Conservation (phyloP, 2,329 filamentous ascomycete species). For the Ophiocordyceps camponoti-saundersi region DNA sequence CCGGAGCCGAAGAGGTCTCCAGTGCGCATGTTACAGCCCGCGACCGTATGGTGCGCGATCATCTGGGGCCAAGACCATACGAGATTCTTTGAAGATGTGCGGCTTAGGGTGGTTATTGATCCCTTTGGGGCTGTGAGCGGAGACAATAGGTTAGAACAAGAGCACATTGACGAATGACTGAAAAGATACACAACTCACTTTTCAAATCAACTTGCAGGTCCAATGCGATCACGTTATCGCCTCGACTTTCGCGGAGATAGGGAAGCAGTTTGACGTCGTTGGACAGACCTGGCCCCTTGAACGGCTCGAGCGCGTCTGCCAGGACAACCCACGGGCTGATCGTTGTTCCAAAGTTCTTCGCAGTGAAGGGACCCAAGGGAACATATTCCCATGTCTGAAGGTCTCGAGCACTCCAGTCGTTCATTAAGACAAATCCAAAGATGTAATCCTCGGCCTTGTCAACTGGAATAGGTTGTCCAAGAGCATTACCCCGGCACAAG, state of each 20-base stretch:
- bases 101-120: constrained; percentile 12
- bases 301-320: constrained; percentile 33
- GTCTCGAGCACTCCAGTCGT: constrained; percentile 48
- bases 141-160: background rate
- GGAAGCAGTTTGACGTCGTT: constrained; percentile 18
- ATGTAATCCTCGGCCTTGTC: constrained; percentile 49
- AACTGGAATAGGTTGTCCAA: constrained; percentile 50
- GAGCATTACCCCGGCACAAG: constrained; percentile 44
- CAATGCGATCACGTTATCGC: constrained; percentile 18
- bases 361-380: constrained; percentile 44
- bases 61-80: constrained; percentile 75
- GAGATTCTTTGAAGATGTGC: constrained; percentile 27
- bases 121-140: constrained; percentile 10
- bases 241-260: constrained; percentile 38
- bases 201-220: constrained; percentile 19
- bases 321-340: constrained; percentile 49
- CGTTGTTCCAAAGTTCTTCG: constrained; percentile 42
- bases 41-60: constrained; percentile 65
- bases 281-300: constrained; percentile 7
- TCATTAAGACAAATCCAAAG: constrained; percentile 52
- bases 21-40: constrained; percentile 55
- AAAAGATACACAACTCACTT: constrained; percentile 13
- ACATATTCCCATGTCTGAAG: constrained; percentile 46
- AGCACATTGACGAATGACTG: background rate
- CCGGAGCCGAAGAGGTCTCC: constrained; percentile 66